These are phyloP conservation scores for Pseudogymnoascus sp. DNA, from an alignment of 2,329 filamentous ascomycete genomes.

Conservation along the genomic window DNA sequence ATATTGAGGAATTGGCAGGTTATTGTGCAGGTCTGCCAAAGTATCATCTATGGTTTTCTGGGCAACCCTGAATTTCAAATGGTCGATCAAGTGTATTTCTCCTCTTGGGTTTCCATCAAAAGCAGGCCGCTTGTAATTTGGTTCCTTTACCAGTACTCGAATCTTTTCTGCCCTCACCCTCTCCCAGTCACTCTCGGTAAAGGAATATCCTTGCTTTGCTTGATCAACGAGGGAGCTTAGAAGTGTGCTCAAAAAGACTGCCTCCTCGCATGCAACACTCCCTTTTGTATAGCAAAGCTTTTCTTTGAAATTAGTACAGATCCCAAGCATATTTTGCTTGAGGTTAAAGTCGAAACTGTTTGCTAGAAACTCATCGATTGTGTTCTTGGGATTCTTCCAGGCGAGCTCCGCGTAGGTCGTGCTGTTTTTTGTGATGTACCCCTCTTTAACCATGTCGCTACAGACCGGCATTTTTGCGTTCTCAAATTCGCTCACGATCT, in stretches of 20 bases:
- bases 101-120: conserved; percentile 20
- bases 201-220: conserved; percentile 47
- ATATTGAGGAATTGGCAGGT: conserved; percentile 11
- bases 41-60: conserved; percentile 32
- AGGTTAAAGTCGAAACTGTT: conserved; percentile 52
- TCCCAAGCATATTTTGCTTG: conserved; percentile 51
- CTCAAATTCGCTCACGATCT: conserved; percentile 57
- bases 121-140: conserved; percentile 38
- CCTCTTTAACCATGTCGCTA: conserved; percentile 39
- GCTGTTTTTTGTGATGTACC: conserved; percentile 44
- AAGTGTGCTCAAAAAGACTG: conserved; percentile 44
- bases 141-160: conserved; percentile 27
- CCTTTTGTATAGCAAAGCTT: conserved; percentile 52
- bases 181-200: conserved; percentile 37
- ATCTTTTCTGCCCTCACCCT: conserved; percentile 24
- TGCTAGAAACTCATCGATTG: conserved; percentile 39
- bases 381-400: conserved; percentile 11
- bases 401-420: conserved; percentile 29
- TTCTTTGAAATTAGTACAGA: conserved; percentile 58
- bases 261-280: conserved; percentile 38
- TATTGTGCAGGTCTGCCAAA: conserved; percentile 22
- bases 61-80: conserved; percentile 50
- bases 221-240: conserved; percentile 51
- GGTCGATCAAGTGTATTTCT: conserved; percentile 52
- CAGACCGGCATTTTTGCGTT: conserved; percentile 47